Base-by-base conservation (phyloP, 1,284 basidiomycete genomes). In the Tilletia walkeri region DNA sequence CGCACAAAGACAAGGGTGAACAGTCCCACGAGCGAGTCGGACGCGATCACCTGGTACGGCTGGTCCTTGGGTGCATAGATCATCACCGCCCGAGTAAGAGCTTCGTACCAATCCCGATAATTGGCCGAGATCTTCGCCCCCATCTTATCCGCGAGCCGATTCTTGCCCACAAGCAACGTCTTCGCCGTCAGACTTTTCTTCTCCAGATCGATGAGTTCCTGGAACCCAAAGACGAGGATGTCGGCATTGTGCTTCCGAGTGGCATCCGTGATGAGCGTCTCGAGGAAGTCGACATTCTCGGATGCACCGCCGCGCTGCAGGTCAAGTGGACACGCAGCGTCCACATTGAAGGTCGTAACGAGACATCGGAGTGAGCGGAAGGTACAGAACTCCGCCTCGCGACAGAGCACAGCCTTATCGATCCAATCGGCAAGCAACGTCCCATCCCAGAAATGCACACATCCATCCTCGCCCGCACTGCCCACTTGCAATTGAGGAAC, bases 181-280 rank as follows among this genome's bases (percentile, higher is more conserved):
- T 82, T 82, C 14, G 95, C 94, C 0, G 92, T 91, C 84, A 97
- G 89, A 84, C 90, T 94, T 73, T 93, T 90, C 78, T 89, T 91
- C 76, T 97, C 94, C 12, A 99, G 88, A 82, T 97, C 94, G 73
- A 99, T 92, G 50, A 97, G 88, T 85, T 98, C 95, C 84, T 99
- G 95, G 81, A 98, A 91, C 0, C 94, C 94, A 82, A 98, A 96
- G 1, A 90, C 89, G 76, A 99, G 91, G 75, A 98, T 89, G 77
- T 97, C 95, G 0, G 95, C 90, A 73, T 69, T 12, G 68, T 68
- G n/a, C 74, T 74, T 3, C 67, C 38, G 65, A 16, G 36, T 39
- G 4, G 75, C 75, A 34, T 72, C 78, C 65, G 77, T 72, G 53
- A 80, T 56, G 69, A 79, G 74, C 5, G 69, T 61, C 0, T 68